Evolutionary conservation across 805 yeast genomes (phyloP).

Genomic region (Cyberlindnera veronae): DNA sequence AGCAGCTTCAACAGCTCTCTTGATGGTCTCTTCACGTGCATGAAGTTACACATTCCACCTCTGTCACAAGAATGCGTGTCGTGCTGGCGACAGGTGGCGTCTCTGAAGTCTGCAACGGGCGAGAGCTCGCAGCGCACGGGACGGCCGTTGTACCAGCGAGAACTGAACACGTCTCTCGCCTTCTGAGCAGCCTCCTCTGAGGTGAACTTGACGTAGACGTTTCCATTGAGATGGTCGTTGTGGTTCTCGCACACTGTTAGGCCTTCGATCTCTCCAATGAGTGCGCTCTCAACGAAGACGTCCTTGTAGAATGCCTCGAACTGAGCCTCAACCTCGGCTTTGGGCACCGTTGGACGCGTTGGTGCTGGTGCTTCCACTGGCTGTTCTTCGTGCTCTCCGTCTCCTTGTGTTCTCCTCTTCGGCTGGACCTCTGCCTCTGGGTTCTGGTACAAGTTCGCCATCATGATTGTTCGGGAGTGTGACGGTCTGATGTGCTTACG

Average conservation of each 20-base stretch:
- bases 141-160: constrained; percentile 75
- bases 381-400: constrained; percentile 56
- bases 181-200: constrained; percentile 52
- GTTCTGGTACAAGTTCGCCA: constrained; percentile 62
- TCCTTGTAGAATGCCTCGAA: constrained; percentile 70
- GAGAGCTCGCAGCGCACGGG: constrained; percentile 80
- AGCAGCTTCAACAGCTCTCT: constrained; percentile 40
- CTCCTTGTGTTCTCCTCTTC: constrained; percentile 4
- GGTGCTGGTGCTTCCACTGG: constrained; percentile 29
- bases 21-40: constrained; percentile 67
- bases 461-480: constrained; percentile 59
- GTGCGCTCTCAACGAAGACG: constrained; percentile 57
- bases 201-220: constrained; percentile 68
- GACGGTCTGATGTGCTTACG: constrained; percentile 67
- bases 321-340: constrained; percentile 38
- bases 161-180: constrained; percentile 61
- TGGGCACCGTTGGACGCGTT: constrained; percentile 20
- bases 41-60: constrained; percentile 81
- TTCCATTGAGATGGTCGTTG: constrained; percentile 80
- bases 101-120: constrained; percentile 67
- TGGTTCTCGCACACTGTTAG: constrained; percentile 79
- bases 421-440: constrained; percentile 39
- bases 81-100: constrained; percentile 73
- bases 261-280: constrained; percentile 50
- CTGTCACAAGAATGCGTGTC: constrained; percentile 65